Evolutionary conservation across 2,329 filamentous ascomycete genomes (phyloP).

Genomic region (Pseudogymnoascus sp.): DNA sequence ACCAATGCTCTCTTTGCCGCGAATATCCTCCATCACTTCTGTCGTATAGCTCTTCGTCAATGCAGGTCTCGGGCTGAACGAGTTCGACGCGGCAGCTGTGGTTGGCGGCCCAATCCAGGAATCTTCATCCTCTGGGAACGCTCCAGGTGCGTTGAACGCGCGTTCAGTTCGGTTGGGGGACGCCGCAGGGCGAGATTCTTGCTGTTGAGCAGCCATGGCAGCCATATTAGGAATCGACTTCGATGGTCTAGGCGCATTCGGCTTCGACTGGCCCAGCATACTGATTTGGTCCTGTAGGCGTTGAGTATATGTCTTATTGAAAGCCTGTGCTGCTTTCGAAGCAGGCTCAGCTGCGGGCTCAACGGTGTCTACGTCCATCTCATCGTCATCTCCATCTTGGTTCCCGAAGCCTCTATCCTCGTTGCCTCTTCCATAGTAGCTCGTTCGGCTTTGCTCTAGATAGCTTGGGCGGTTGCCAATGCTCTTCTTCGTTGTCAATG

Average conservation of each 20-base stretch:
- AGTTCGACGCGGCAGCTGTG: constrained; percentile 23
- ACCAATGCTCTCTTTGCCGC: constrained; percentile 40
- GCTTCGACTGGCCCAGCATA: constrained; percentile 50
- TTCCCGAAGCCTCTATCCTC: constrained; percentile 44
- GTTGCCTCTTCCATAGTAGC: constrained; percentile 65
- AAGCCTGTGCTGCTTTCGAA: constrained; percentile 43
- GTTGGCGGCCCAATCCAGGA: constrained; percentile 51
- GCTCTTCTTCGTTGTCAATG: constrained; percentile 75
- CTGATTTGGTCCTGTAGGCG: constrained; percentile 88
- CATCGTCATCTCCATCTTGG: constrained; percentile 39
- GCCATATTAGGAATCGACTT: constrained; percentile 26
- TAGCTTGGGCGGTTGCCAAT: constrained; percentile 68
- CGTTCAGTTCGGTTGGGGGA: constrained; percentile 15
- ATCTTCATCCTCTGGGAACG: constrained; percentile 52
- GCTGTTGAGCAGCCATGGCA: constrained; percentile 16
- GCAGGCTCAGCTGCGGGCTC: constrained; percentile 35
- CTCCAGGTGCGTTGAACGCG: constrained; percentile 40
- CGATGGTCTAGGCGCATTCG: constrained; percentile 24
- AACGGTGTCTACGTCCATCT: constrained; percentile 41
- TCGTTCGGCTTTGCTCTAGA: constrained; percentile 62
- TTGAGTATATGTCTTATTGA: constrained; percentile 90
- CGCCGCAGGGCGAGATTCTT: constrained; percentile 15
- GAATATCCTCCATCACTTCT: constrained; percentile 52
- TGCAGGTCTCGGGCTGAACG: constrained; percentile 41
- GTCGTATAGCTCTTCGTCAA: constrained; percentile 53